phyloP scores from a whole-genome alignment of 495 filamentous ascomycete genomes.

The Neurospora hispaniola region DNA sequence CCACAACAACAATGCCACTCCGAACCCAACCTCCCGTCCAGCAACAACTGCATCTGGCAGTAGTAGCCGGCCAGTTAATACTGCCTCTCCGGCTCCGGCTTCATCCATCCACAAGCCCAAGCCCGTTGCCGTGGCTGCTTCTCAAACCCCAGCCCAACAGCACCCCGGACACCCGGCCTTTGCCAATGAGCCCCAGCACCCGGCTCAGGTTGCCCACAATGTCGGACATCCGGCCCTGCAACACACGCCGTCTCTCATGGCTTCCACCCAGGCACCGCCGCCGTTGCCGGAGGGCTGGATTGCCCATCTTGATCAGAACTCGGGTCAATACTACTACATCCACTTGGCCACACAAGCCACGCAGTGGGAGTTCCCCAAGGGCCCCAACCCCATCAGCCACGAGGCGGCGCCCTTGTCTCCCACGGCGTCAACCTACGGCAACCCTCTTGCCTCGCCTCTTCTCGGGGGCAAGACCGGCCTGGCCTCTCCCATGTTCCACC shows the following conservation, averaged over 20 bases:
- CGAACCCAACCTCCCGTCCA: slow-evolving; percentile 3
- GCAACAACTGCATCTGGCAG: not conserved
- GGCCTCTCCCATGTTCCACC: slow-evolving; percentile 63
- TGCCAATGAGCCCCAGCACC: slow-evolving; percentile 57
- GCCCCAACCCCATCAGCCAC: slow-evolving; percentile 71
- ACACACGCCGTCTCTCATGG: slow-evolving; percentile 38
- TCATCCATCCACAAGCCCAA: slow-evolving; percentile 12
- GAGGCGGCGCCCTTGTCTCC: slow-evolving; percentile 72
- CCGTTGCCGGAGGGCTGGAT: slow-evolving; percentile 98
- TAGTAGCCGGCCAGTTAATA: not conserved
- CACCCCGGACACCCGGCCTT: slow-evolving; percentile 67
- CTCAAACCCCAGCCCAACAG: slow-evolving; percentile 36
- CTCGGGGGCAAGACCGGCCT: slow-evolving; percentile 63
- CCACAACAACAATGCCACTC: slow-evolving; percentile 23
- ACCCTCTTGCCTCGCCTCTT: slow-evolving; percentile 63
- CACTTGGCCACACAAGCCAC: slow-evolving; percentile 92
- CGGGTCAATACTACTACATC: slow-evolving; percentile 98
- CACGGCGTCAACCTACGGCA: slow-evolving; percentile 64
- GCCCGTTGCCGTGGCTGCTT: slow-evolving; percentile 9
- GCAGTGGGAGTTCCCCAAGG: slow-evolving; percentile 97
- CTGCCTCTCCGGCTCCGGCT: slow-evolving; percentile 1
- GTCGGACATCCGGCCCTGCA: slow-evolving; percentile 29
- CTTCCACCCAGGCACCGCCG: slow-evolving; percentile 71
- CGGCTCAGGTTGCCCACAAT: slow-evolving; percentile 24
- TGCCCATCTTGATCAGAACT: slow-evolving; percentile 87